Evolutionary conservation across 129 eudicot genomes (phyloP).

Genomic region (Flaveria brownii): DNA sequence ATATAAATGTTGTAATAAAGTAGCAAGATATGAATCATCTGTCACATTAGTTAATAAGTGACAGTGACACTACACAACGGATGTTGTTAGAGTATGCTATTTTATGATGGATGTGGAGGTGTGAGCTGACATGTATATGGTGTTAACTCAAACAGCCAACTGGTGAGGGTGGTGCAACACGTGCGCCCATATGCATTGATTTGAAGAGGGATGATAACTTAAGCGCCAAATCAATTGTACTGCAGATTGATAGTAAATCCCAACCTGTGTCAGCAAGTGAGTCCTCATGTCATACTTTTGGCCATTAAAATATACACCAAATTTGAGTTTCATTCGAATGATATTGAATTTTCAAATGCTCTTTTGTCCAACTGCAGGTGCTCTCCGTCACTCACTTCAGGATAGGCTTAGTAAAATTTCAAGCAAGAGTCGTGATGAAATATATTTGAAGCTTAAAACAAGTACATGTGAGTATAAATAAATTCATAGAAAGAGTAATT

Average conservation of each 20-base stretch:
- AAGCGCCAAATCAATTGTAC: constrained; percentile 78
- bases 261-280: constrained; percentile 98
- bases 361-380: constrained; percentile 51
- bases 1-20: background rate
- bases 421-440: constrained; percentile 87
- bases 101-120: constrained; percentile 8
- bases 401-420: constrained; percentile 90
- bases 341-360: constrained; percentile 21
- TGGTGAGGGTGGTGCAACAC: constrained; percentile 99
- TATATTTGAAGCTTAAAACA: constrained; percentile 83
- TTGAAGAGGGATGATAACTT: constrained; percentile 75
- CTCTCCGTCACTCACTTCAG: constrained; percentile 94
- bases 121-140: constrained; percentile 7
- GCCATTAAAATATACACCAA: constrained; percentile 12
- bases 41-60: constrained; percentile 6
- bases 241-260: constrained; percentile 95
- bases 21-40: constrained; percentile 11
- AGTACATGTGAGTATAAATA: constrained; percentile 75
- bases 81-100: constrained; percentile 9
- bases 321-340: constrained; percentile 27
- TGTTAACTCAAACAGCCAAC: constrained; percentile 66
- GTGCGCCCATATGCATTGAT: constrained; percentile 91
- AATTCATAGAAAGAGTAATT: background rate
- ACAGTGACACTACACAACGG: constrained; percentile 9
- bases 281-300: constrained; percentile 36